Percentiles rank a stretch among this genome's conserved stretches.
Evolutionary conservation across 139 green algal genomes (phyloP).

Genomic region (Chlamydomonas sphaeroides): DNA sequence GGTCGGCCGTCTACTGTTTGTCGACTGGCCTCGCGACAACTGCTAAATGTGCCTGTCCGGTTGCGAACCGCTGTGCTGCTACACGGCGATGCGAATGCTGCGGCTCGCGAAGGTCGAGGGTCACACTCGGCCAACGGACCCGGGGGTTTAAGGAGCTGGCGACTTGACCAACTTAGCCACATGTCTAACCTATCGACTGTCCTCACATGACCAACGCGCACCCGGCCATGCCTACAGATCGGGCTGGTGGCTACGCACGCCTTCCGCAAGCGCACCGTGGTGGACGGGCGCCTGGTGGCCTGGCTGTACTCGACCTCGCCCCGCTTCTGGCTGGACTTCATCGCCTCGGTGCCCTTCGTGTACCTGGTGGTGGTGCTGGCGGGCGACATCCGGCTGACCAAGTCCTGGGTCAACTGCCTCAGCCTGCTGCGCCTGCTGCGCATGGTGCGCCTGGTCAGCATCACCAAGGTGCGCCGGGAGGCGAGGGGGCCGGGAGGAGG

Average conservation of each 20-base stretch:
- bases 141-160: no score
- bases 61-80: no score
- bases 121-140: no score
- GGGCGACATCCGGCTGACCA: constrained; percentile 9
- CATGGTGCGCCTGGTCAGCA: constrained; percentile 45
- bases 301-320: constrained; percentile 21
- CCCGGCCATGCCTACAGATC: no score
- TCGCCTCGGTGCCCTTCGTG: constrained; percentile 40
- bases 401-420: constrained; percentile 44
- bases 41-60: no score
- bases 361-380: constrained; percentile 41
- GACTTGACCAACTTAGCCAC: no score
- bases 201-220: no score
- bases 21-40: no score
- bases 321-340: constrained; percentile 37
- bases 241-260: constrained; percentile 27
- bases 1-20: no score
- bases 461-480: constrained; percentile 22
- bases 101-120: no score
- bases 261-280: constrained; percentile 38
- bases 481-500: not conserved
- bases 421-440: constrained; percentile 49
- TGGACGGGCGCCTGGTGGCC: constrained; percentile 25
- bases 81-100: no score
- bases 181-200: no score